Percentiles rank a stretch among this genome's conserved stretches.
Evolutionary conservation across 2,329 filamentous ascomycete genomes (phyloP).

Genomic region (Bipolaris oryzae): DNA sequence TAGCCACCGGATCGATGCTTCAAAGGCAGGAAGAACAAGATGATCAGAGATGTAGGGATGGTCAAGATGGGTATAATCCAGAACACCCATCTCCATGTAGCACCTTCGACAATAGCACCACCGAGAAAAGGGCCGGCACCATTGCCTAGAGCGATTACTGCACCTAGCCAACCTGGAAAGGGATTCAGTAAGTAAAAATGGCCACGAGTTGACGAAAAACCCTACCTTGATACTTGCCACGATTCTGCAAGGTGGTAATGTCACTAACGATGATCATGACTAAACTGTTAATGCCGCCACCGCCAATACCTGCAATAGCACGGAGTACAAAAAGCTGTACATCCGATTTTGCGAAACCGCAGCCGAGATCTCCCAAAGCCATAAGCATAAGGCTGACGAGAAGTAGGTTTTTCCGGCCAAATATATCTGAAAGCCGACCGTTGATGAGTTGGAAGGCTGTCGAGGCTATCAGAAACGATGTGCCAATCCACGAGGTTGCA

Average conservation of each 20-base stretch:
- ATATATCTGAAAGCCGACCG: conserved; percentile 66
- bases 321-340: conserved; percentile 67
- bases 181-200: neutral
- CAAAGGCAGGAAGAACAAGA: conserved; percentile 41
- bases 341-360: conserved; percentile 61
- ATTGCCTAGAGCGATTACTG: conserved; percentile 27
- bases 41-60: conserved; percentile 15
- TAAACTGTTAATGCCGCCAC: conserved; percentile 61
- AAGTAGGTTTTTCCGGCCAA: conserved; percentile 56
- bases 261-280: conserved; percentile 48
- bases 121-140: conserved; percentile 27
- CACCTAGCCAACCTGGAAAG: conserved; percentile 21
- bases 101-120: conserved; percentile 25
- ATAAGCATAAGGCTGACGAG: conserved; percentile 60
- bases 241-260: conserved; percentile 41
- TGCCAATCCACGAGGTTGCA: conserved; percentile 63
- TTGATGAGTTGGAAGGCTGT: conserved; percentile 70
- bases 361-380: conserved; percentile 63
- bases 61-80: conserved; percentile 29
- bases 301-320: conserved; percentile 62
- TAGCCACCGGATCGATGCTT: conserved; percentile 53
- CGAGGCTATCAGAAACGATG: conserved; percentile 60
- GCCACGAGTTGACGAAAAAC: accelerated
- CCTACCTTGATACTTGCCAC: conserved; percentile 46
- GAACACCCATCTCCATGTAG: conserved; percentile 24